These are phyloP conservation scores for Venturia asperata DNA, from an alignment of 2,329 filamentous ascomycete species.

Conservation along the genomic window DNA sequence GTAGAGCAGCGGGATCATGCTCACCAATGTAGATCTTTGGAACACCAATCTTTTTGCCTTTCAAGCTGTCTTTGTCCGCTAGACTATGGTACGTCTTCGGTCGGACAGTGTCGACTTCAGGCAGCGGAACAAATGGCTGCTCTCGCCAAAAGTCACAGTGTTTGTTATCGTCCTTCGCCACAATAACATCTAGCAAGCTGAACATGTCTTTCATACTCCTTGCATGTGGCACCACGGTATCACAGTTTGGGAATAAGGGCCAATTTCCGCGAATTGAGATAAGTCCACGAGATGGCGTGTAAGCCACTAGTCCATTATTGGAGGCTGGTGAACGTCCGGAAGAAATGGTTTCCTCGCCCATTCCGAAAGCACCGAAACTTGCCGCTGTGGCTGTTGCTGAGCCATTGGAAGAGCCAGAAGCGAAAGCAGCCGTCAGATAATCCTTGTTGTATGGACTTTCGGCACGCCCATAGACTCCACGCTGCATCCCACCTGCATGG, in stretches of 20 bases:
- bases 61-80: constrained; percentile 27
- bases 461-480: constrained; percentile 47
- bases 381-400: constrained; percentile 44
- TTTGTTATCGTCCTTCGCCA: constrained; percentile 32
- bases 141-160: constrained; percentile 47
- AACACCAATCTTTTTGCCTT: constrained; percentile 40
- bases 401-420: constrained; percentile 50
- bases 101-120: constrained; percentile 28
- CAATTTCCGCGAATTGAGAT: constrained; percentile 46
- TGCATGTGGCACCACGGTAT: constrained; percentile 33
- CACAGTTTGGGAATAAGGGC: constrained; percentile 48
- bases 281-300: constrained; percentile 46
- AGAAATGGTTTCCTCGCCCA: constrained; percentile 48
- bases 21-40: constrained; percentile 45
- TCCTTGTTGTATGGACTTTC: constrained; percentile 48
- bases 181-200: constrained; percentile 41
- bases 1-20: constrained; percentile 23
- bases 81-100: constrained; percentile 29
- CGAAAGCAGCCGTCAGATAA: constrained; percentile 46
- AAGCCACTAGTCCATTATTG: constrained; percentile 48
- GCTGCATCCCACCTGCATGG: constrained; percentile 43
- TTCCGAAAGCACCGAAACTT: constrained; percentile 45
- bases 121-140: constrained; percentile 39
- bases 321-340: constrained; percentile 49
- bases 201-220: constrained; percentile 25